Evolutionary conservation across 2,329 filamentous ascomycete species (phyloP).

Genomic region (Aphanoascus verrucosus): DNA sequence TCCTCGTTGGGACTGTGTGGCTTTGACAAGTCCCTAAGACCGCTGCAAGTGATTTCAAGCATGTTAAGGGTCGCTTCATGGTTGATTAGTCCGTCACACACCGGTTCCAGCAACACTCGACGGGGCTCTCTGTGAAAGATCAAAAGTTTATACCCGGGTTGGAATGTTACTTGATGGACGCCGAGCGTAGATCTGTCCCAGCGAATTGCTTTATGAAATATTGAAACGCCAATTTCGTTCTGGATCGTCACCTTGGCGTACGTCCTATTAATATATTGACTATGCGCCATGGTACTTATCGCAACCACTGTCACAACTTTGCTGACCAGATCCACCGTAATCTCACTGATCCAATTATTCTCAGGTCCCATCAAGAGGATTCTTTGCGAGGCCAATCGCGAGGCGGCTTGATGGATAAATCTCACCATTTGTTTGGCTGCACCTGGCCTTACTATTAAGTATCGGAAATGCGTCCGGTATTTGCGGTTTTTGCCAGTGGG

Average conservation of each 20-base stretch:
- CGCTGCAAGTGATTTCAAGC: background rate
- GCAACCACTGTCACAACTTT: background rate
- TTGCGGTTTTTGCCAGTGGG: background rate
- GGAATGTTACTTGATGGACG: background rate
- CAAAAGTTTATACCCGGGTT: background rate
- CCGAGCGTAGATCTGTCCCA: background rate
- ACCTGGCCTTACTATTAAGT: conserved; percentile 1
- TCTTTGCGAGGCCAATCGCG: background rate
- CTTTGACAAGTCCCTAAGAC: background rate
- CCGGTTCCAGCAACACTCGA: background rate
- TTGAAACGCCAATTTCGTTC: background rate
- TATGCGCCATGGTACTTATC: background rate
- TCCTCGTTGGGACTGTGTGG: no score
- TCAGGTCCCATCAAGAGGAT: background rate
- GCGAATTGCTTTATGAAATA: background rate
- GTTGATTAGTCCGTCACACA: background rate
- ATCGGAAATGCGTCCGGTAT: background rate
- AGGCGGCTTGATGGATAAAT: background rate
- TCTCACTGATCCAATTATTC: background rate
- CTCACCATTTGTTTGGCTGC: background rate
- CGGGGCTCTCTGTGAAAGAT: conserved; percentile 1
- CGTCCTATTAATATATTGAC: background rate
- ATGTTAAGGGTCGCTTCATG: background rate
- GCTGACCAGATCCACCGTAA: background rate
- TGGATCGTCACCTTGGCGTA: background rate